Percentiles rank a stretch among this genome's conserved stretches.
Conservation (phyloP, 1,284 basidiomycete genomes). For the Abortiporus biennis region DNA sequence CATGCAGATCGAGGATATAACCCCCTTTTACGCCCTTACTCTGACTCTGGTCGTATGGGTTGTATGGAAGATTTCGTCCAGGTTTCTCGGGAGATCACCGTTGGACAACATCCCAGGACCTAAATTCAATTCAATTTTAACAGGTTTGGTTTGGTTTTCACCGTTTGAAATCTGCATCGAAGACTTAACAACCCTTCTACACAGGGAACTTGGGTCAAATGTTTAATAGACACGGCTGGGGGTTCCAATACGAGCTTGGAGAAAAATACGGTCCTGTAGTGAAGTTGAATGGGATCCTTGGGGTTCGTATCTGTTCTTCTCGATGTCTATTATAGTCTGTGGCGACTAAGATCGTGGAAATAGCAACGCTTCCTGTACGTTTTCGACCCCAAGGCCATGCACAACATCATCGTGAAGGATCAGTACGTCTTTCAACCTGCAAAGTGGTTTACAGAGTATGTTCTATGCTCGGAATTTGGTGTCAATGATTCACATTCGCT, state of each 20-base stretch:
- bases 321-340: neutral
- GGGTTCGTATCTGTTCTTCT: conserved; percentile 27
- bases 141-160: neutral
- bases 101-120: conserved; percentile 12
- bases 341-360: neutral
- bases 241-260: conserved; percentile 37
- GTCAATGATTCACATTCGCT: neutral
- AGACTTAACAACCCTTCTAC: neutral
- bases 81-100: conserved; percentile 1
- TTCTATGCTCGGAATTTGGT: neutral
- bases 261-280: conserved; percentile 41
- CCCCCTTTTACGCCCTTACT: no score
- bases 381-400: conserved; percentile 11
- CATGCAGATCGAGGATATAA: no score
- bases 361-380: conserved; percentile 8
- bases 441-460: conserved; percentile 4
- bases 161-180: neutral
- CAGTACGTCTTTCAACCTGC: conserved; percentile 12
- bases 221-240: conserved; percentile 40
- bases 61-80: conserved; percentile 4
- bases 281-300: conserved; percentile 45
- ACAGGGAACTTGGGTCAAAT: conserved; percentile 34
- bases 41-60: no score
- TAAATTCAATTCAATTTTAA: conserved; percentile 2
- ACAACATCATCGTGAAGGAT: conserved; percentile 11